Evolutionary conservation across 1,284 basidiomycete species (phyloP).

Genomic region (Neonothopanus nambi): DNA sequence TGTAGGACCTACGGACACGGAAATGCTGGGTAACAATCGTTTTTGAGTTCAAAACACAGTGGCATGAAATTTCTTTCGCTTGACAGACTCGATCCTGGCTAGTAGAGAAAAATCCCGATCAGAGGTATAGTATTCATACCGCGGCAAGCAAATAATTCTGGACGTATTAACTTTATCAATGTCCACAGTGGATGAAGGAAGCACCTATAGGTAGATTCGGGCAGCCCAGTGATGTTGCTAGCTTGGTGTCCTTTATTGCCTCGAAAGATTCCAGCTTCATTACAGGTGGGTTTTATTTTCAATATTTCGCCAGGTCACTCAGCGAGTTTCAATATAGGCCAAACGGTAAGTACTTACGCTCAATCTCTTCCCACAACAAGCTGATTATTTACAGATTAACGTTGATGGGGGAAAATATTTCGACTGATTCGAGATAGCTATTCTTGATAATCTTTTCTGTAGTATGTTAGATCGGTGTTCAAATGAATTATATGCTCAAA

Average conservation of each 20-base stretch:
- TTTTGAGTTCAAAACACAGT: too few relatives aligned
- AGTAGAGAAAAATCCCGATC: too few relatives aligned
- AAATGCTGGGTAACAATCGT: neutral
- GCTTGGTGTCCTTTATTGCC: conserved; percentile 10
- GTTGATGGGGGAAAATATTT: conserved; percentile 7
- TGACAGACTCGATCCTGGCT: too few relatives aligned
- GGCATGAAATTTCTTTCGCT: too few relatives aligned
- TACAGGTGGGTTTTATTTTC: conserved; percentile 5
- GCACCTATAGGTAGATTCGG: neutral
- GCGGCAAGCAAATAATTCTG: too few relatives aligned
- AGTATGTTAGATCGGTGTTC: too few relatives aligned
- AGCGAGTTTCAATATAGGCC: too few relatives aligned
- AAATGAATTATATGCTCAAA: too few relatives aligned
- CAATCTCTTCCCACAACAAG: neutral
- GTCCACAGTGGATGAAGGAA: neutral
- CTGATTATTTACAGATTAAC: neutral
- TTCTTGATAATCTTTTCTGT: too few relatives aligned
- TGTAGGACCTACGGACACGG: neutral
- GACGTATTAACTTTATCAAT: too few relatives aligned
- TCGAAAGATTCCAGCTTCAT: conserved; percentile 10
- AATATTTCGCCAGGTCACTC: too few relatives aligned
- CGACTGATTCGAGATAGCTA: conserved; percentile 4
- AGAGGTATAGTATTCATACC: too few relatives aligned
- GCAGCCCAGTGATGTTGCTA: conserved; percentile 4
- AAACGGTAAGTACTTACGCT: neutral